Conservation (phyloP, 305 asterid genomes). For the Fraxinus floribunda region DNA sequence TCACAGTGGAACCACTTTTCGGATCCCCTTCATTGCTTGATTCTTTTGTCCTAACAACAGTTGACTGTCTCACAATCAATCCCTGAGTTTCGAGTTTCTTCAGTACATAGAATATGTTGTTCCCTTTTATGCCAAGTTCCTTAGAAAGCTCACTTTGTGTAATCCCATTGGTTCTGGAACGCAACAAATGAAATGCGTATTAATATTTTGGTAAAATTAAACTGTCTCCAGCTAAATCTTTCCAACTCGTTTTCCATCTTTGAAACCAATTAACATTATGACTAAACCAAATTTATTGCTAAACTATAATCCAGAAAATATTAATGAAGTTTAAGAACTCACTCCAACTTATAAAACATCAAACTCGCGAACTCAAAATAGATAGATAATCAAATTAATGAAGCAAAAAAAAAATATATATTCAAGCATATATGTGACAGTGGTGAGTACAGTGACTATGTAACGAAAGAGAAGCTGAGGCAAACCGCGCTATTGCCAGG, state of each 20-base stretch:
- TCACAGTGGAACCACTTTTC: constrained; percentile 43
- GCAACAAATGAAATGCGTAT: constrained; percentile 4
- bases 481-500: constrained; percentile 79
- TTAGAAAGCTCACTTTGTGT: constrained; percentile 83
- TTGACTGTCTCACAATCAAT: constrained; percentile 73
- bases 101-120: constrained; percentile 65
- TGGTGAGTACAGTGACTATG: background rate
- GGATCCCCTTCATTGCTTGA: constrained; percentile 38
- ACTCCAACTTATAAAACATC: background rate
- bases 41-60: constrained; percentile 68
- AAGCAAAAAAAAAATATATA: background rate
- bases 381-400: background rate
- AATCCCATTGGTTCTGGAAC: constrained; percentile 70
- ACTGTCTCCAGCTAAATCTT: background rate
- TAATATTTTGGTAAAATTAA: constrained; percentile 2
- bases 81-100: constrained; percentile 80
- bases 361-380: background rate
- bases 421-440: background rate
- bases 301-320: background rate
- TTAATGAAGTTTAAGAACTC: background rate
- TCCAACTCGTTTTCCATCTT: constrained; percentile 4
- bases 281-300: background rate
- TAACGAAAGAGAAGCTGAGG: background rate
- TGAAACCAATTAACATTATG: background rate
- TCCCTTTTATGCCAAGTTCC: constrained; percentile 64